Evolutionary conservation across 2,329 filamentous ascomycete species (phyloP).

Genomic region (Verticillium zaregamsianum): DNA sequence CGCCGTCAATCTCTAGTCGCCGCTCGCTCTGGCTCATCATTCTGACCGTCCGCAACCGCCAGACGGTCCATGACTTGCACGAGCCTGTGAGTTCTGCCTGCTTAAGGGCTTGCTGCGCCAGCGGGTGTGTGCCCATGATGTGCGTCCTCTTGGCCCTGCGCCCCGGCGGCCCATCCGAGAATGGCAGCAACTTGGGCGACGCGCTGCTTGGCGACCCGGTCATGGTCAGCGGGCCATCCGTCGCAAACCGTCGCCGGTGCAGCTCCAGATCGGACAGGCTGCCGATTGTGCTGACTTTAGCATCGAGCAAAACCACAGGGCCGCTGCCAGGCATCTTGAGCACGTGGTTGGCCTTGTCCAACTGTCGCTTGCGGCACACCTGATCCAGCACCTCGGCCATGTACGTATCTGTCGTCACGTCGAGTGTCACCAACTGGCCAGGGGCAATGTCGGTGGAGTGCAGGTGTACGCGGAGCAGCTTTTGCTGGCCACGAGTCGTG

Average conservation of each 20-base stretch:
- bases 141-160: slow-evolving; percentile 49
- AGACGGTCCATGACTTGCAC: slow-evolving; percentile 75
- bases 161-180: slow-evolving; percentile 34
- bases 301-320: slow-evolving; percentile 71
- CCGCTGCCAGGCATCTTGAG: slow-evolving; percentile 73
- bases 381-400: slow-evolving; percentile 77
- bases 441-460: slow-evolving; percentile 64
- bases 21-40: slow-evolving; percentile 73
- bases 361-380: slow-evolving; percentile 70
- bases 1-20: slow-evolving; percentile 74
- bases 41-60: slow-evolving; percentile 78
- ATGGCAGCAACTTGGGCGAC: slow-evolving; percentile 61
- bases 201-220: slow-evolving; percentile 64
- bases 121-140: slow-evolving; percentile 57
- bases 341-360: slow-evolving; percentile 76
- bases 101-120: slow-evolving; percentile 60
- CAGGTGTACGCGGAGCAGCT: slow-evolving; percentile 69
- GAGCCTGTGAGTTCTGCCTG: slow-evolving; percentile 54
- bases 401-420: slow-evolving; percentile 79
- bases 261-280: slow-evolving; percentile 73
- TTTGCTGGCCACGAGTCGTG: slow-evolving; percentile 58
- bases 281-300: slow-evolving; percentile 74
- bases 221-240: slow-evolving; percentile 66
- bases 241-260: slow-evolving; percentile 68
- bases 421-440: slow-evolving; percentile 68